phyloP scores from a whole-genome alignment of 352 stramenopile species.

The Pythium aristosporum region DNA sequence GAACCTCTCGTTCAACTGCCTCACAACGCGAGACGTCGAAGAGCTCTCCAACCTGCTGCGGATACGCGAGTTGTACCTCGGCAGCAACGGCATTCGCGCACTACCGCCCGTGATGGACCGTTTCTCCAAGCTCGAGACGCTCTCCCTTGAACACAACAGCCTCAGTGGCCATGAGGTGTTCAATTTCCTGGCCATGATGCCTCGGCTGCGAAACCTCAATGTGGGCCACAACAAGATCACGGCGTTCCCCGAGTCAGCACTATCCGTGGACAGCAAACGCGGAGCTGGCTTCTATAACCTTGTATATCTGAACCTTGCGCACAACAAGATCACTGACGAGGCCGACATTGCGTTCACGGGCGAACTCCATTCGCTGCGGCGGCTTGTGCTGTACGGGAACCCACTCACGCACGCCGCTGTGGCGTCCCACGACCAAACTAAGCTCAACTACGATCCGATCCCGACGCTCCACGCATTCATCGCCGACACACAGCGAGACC shows the following conservation, averaged over 20 bases:
- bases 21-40: slow-evolving; percentile 56
- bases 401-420: slow-evolving; percentile 60
- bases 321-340: slow-evolving; percentile 67
- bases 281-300: slow-evolving; percentile 63
- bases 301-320: slow-evolving; percentile 69
- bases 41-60: slow-evolving; percentile 70
- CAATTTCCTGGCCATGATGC: slow-evolving; percentile 61
- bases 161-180: slow-evolving; percentile 69
- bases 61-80: slow-evolving; percentile 76
- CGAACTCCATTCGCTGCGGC: slow-evolving; percentile 58
- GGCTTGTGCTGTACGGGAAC: slow-evolving; percentile 78
- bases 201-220: slow-evolving; percentile 69
- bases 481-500: slow-evolving; percentile 16
- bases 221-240: slow-evolving; percentile 81
- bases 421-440: slow-evolving; percentile 58
- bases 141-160: slow-evolving; percentile 80
- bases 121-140: slow-evolving; percentile 70
- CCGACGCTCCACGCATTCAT: slow-evolving; percentile 51
- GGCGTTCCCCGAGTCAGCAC: slow-evolving; percentile 61
- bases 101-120: slow-evolving; percentile 76
- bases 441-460: slow-evolving; percentile 70
- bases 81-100: slow-evolving; percentile 67
- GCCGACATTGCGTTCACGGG: slow-evolving; percentile 40
- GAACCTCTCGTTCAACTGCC: slow-evolving; percentile 81
- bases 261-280: slow-evolving; percentile 60